These are phyloP conservation scores for Leccinum longicurvipes DNA, from an alignment of 768 basidiomycete species.

Conservation along the genomic window DNA sequence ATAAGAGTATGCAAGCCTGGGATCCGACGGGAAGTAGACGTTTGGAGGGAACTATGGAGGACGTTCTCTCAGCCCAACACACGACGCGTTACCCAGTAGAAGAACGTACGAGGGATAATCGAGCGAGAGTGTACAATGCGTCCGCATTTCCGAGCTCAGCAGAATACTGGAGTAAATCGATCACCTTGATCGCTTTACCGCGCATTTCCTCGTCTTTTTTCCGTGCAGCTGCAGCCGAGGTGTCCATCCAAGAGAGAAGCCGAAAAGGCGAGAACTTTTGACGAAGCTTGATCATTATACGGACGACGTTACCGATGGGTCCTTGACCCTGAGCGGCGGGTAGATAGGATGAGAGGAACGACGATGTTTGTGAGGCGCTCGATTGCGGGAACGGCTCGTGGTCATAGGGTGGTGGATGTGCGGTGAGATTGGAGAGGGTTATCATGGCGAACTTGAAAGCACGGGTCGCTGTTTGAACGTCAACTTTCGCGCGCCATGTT, in stretches of 20 bases:
- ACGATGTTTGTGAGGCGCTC: slow-evolving; percentile 41
- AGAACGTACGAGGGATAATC: slow-evolving; percentile 60
- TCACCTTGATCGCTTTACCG: slow-evolving; percentile 73
- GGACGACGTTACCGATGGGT: slow-evolving; percentile 65
- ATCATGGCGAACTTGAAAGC: slow-evolving; percentile 75
- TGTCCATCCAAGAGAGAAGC: slow-evolving; percentile 40
- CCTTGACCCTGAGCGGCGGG: slow-evolving; percentile 76
- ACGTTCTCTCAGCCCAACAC: not conserved
- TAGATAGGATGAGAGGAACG: slow-evolving; percentile 61
- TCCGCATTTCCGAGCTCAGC: slow-evolving; percentile 74
- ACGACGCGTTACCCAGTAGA: not conserved
- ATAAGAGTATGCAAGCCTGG: slow-evolving; percentile 59
- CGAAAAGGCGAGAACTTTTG: slow-evolving; percentile 54
- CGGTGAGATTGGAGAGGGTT: slow-evolving; percentile 63
- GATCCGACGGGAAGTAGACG: slow-evolving; percentile 57
- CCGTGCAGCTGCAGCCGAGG: slow-evolving; percentile 41
- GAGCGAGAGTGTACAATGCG: slow-evolving; percentile 65
- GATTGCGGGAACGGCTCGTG: slow-evolving; percentile 43
- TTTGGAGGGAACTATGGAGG: slow-evolving; percentile 67
- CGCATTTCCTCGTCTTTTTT: slow-evolving; percentile 64
- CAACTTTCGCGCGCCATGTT: not conserved
- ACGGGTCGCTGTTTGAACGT: slow-evolving; percentile 47
- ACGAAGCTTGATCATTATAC: slow-evolving; percentile 64
- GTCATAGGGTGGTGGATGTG: slow-evolving; percentile 52
- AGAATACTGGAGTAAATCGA: slow-evolving; percentile 78